phyloP scores from a whole-genome alignment of 768 basidiomycete species.

The Calocera cornea region DNA sequence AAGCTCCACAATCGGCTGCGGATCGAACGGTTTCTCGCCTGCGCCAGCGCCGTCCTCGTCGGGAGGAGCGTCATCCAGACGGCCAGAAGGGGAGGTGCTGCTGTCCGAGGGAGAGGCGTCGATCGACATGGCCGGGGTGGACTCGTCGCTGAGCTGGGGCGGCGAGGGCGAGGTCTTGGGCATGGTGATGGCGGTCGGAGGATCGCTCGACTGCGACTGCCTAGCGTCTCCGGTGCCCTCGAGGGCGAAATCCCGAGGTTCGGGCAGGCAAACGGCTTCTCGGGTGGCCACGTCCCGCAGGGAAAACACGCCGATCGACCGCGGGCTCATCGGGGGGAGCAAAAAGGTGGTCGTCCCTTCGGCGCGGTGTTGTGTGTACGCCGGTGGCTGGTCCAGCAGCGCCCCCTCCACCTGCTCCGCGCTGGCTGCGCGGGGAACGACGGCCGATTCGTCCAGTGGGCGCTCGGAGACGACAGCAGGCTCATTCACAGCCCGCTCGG shows the following conservation, averaged over 20 bases:
- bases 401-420: background rate
- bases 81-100: background rate
- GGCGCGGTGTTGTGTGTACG: background rate
- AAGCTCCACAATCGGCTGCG: background rate
- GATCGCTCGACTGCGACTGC: background rate
- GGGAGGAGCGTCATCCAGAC: background rate
- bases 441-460: background rate
- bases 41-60: constrained; percentile 1
- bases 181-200: constrained; percentile 1
- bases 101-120: background rate
- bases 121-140: background rate
- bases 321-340: background rate
- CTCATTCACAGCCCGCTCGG: background rate
- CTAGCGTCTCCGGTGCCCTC: too few relatives aligned
- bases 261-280: constrained; percentile 8
- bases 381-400: background rate
- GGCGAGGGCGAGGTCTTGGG: constrained; percentile 8
- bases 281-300: constrained; percentile 4
- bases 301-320: background rate
- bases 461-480: too few relatives aligned
- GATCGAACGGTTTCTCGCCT: constrained; percentile 3
- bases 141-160: background rate
- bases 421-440: background rate
- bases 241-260: background rate
- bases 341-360: background rate